Evolutionary conservation across 306 rosid genomes (phyloP).

Genomic region (Lathyrus aphaca): DNA sequence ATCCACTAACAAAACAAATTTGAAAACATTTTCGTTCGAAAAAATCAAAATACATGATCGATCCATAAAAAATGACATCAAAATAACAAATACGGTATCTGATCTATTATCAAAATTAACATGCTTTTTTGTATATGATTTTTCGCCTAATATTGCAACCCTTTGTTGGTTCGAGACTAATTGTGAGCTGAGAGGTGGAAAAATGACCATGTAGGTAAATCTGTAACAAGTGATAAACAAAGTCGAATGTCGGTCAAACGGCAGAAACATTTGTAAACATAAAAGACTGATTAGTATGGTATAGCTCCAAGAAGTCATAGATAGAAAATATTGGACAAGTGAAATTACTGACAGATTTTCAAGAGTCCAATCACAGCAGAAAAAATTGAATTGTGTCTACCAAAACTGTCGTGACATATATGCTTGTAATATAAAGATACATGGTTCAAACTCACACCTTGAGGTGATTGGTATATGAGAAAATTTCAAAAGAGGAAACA

Average conservation of each 20-base stretch:
- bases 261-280: neutral
- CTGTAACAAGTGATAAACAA: neutral
- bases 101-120: neutral
- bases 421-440: slow-evolving; percentile 26
- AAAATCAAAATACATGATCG: neutral
- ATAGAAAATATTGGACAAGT: slow-evolving; percentile 5
- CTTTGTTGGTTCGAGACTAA: neutral
- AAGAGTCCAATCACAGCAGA: slow-evolving; percentile 1
- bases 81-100: neutral
- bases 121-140: neutral
- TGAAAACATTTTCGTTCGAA: neutral
- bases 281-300: neutral
- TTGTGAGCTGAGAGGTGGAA: neutral
- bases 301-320: neutral
- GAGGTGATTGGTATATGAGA: slow-evolving; percentile 30
- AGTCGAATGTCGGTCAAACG: neutral
- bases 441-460: slow-evolving; percentile 23
- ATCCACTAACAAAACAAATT: neutral
- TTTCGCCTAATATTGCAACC: neutral
- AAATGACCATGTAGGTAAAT: neutral
- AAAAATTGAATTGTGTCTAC: slow-evolving; percentile 4
- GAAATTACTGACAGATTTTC: neutral
- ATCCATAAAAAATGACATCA: neutral
- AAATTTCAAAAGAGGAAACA: slow-evolving; percentile 27
- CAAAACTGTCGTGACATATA: slow-evolving; percentile 28